Percentiles rank a stretch among this genome's conserved stretches.
These are phyloP conservation scores for Aspergillus neoniger DNA, from an alignment of 2,329 filamentous ascomycete species.

Conservation along the genomic window DNA sequence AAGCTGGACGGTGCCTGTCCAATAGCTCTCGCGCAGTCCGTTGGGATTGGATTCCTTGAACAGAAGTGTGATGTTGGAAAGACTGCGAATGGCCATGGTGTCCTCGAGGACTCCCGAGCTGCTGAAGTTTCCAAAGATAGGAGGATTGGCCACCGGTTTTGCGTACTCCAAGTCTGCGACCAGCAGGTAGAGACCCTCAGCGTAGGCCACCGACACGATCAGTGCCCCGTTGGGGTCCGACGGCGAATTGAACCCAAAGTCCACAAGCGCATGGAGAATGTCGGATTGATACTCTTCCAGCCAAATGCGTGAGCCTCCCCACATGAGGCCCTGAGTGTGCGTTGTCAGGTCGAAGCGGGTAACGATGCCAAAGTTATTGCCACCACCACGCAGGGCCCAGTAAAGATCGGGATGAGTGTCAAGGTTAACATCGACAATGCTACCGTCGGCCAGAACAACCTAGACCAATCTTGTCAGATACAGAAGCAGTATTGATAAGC, in stretches of 20 bases:
- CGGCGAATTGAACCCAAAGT: constrained; percentile 24
- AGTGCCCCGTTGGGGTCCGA: constrained; percentile 38
- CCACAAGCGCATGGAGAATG: constrained; percentile 36
- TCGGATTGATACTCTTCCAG: constrained; percentile 28
- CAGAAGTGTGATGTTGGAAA: constrained; percentile 38
- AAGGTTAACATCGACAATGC: constrained; percentile 36
- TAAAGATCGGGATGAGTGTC: constrained; percentile 39
- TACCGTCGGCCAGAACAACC: constrained; percentile 12
- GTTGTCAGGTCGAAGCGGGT: constrained; percentile 46
- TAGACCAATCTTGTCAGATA: background rate
- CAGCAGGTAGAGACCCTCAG: constrained; percentile 29
- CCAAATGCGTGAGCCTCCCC: constrained; percentile 41
- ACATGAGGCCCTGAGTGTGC: constrained; percentile 40
- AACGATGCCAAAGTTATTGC: constrained; percentile 43
- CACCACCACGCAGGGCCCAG: constrained; percentile 45
- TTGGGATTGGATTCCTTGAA: constrained; percentile 36
- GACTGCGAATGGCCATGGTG: constrained; percentile 30
- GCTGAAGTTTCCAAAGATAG: constrained; percentile 43
- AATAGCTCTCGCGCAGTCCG: constrained; percentile 37
- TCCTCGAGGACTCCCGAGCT: constrained; percentile 34
- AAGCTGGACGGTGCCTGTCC: constrained; percentile 35
- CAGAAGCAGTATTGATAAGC: too few relatives aligned
- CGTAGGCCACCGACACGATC: constrained; percentile 36
- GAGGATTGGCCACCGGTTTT: constrained; percentile 37
- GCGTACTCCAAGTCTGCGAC: constrained; percentile 42